Evolutionary conservation across 176 grass and related monocot genomes (phyloP).

Genomic region (Hsuehochloa calcarea): DNA sequence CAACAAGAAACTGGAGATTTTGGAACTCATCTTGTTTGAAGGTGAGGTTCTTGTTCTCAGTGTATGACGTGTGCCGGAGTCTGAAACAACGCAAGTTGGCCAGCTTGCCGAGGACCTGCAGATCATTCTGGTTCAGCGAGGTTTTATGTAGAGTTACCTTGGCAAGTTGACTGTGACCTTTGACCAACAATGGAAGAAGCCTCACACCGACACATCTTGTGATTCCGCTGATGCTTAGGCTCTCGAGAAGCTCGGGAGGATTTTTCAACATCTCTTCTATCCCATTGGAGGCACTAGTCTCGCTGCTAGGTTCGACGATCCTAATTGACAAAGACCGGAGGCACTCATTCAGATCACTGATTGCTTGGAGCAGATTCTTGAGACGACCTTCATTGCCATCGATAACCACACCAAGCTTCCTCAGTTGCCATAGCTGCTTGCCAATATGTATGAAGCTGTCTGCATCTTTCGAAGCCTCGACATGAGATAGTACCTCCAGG

Average conservation of each 20-base stretch:
- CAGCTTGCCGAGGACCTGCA: neutral
- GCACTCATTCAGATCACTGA: neutral
- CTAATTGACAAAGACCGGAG: neutral
- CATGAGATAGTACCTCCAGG: neutral
- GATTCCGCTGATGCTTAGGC: slow-evolving; percentile 6
- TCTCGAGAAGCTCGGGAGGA: neutral
- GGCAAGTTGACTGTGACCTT: neutral
- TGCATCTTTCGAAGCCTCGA: neutral
- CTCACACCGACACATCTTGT: neutral
- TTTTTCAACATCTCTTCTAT: no score
- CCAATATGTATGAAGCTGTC: neutral
- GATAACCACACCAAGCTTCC: neutral
- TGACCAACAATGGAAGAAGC: neutral
- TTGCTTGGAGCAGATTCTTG: neutral
- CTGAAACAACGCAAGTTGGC: neutral
- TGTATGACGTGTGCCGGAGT: neutral
- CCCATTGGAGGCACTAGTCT: no score
- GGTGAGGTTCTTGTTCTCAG: fast-evolving
- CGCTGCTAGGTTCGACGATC: neutral
- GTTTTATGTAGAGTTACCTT: slow-evolving; percentile 34
- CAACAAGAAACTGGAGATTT: neutral
- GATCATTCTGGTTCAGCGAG: neutral
- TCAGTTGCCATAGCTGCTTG: neutral
- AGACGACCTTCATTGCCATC: neutral
- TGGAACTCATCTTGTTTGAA: neutral